Percentiles rank a stretch among this genome's conserved stretches.
Conservation (phyloP, 2,329 filamentous ascomycete species). For the Ophiostoma fasciatum region DNA sequence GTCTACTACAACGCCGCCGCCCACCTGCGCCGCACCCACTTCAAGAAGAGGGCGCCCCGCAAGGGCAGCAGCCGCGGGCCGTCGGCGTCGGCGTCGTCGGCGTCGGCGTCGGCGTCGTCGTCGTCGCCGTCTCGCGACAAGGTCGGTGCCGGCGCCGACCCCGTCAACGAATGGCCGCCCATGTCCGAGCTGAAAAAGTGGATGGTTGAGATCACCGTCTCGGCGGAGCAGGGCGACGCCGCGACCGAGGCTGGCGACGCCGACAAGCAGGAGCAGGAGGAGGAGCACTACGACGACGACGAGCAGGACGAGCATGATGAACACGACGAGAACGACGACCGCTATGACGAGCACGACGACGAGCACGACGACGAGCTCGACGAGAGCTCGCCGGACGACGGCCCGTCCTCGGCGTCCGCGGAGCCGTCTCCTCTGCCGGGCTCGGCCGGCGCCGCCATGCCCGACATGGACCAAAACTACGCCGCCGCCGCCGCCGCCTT, state of each 20-base stretch:
- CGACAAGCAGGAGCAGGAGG: conserved; percentile 5
- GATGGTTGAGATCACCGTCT: conserved; percentile 39
- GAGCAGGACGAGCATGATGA: background rate
- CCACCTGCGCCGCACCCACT: conserved; percentile 77
- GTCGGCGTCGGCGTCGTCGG: no score
- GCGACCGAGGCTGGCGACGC: conserved; percentile 12
- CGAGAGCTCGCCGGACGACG: no score
- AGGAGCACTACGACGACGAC: background rate
- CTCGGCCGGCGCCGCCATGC: no score
- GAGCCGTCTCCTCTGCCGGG: no score
- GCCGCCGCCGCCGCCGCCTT: no score
- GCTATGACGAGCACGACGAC: no score
- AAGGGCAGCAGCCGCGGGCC: conserved; percentile 11
- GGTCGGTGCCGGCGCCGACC: conserved; percentile 33
- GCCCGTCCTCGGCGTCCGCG: no score
- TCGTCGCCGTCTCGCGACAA: no score
- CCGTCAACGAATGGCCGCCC: conserved; percentile 38
- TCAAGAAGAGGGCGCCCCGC: conserved; percentile 46
- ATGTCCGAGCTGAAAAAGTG: conserved; percentile 45
- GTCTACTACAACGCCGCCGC: conserved; percentile 93
- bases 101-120: no score
- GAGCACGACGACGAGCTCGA: no score
- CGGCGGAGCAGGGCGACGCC: conserved; percentile 24
- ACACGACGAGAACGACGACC: no score
- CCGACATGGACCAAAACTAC: no score